Base-by-base conservation (phyloP, 768 basidiomycete genomes). In the Mycena albidolilacea region DNA sequence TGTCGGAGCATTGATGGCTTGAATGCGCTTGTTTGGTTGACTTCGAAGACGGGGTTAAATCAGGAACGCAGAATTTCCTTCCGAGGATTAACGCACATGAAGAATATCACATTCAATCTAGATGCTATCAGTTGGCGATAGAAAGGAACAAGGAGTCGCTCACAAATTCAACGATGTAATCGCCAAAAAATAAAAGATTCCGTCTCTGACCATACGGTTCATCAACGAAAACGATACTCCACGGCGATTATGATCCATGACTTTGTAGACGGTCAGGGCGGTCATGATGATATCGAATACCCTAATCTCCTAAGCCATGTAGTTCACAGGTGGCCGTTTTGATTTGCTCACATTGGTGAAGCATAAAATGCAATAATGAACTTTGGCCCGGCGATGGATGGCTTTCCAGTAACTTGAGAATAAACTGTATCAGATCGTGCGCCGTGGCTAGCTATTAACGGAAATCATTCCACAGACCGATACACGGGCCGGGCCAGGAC, bases 291-390 rank as follows among this genome's bases (percentile, higher is more conserved):
- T 64, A n/a, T 75, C 75, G 43, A 69, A 60, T 41, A 71, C 64
- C 75, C 75, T 75, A 46, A 17, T 37, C 7, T 5, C 52, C 8
- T 60, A 17, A 69, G 64, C 14, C 5, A 30, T n/a, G 17, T 44
- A 43, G 14, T 12, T 19, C 7, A 38, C 3, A 10, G 44, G 17
- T 7, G 50, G 5, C 30, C 30, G 30, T 30, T 30, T 19, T 37
- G 38, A 7, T 8, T 38, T 7, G 9, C 57, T 65, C 10, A 75
- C 75, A 75, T 75, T 8, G 75, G 75, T 37, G 75, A 39, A 14
- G 75, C 75, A 48, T 75, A 75, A 48, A 75, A 75, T 4, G 75
- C 75, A 37, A 73, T 75, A 19, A 75, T 75, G 61, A 70, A 75
- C 46, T 75, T 75, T 9, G 75, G 75, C 5, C 75, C 75, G n/a